A percentile compares a stretch with the other conserved stretches of the same genome.
phyloP scores from a whole-genome alignment of 345 rosid species.

The Rhodamnia rubescens region DNA sequence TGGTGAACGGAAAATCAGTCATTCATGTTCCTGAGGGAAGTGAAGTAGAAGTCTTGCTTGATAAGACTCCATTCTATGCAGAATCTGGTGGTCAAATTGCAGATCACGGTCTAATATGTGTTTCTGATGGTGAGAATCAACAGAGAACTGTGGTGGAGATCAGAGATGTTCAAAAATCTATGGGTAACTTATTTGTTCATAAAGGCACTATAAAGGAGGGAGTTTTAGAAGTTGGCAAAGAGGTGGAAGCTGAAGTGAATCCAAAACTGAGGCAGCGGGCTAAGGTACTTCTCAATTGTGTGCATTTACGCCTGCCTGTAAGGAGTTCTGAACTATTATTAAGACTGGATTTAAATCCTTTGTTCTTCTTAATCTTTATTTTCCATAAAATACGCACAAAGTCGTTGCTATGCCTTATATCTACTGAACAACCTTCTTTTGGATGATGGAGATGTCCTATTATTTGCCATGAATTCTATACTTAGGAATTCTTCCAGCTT shows the following conservation, averaged over 20 bases:
- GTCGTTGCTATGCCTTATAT: not conserved
- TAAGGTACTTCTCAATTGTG: conserved; percentile 31
- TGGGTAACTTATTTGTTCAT: conserved; percentile 64
- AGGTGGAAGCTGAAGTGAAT: conserved; percentile 84
- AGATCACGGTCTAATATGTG: conserved; percentile 65
- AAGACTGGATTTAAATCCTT: not conserved
- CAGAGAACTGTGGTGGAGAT: conserved; percentile 62
- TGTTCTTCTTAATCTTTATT: not conserved
- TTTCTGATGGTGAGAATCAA: conserved; percentile 34
- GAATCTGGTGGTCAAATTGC: conserved; percentile 97
- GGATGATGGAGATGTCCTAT: not conserved
- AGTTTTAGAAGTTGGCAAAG: conserved; percentile 73
- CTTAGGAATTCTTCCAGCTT: not conserved
- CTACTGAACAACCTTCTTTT: not conserved
- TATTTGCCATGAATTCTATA: not conserved
- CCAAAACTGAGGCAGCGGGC: conserved; percentile 69
- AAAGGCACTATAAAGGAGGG: conserved; percentile 73
- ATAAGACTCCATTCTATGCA: conserved; percentile 90
- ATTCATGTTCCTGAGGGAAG: conserved; percentile 71
- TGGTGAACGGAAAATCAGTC: conserved; percentile 75
- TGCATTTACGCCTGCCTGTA: not conserved
- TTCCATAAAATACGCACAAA: not conserved
- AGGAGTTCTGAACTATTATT: not conserved
- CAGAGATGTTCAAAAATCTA: conserved; percentile 75
- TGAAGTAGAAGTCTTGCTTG: conserved; percentile 75